Base-by-base conservation (phyloP, 2,329 filamentous ascomycete species). In the Penicillium sp. region DNA sequence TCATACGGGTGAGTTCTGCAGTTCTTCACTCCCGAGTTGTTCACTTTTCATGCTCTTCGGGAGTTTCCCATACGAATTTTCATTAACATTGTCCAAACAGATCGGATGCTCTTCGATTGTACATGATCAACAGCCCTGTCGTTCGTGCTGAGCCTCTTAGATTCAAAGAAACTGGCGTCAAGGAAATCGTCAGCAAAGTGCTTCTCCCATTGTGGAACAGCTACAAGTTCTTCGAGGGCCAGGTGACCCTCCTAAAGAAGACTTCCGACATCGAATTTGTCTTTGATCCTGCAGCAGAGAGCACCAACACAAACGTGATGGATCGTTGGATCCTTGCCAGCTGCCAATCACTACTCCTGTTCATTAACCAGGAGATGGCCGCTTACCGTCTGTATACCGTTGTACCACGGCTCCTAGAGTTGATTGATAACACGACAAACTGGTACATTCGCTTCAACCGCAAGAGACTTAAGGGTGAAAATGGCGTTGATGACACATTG, bases 401-500 rank as follows among this genome's bases (percentile, higher is more conserved):
- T 44, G 92, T 96, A 44, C 93, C 93, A 8, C 84, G 90, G 62
- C 79, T 97, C 59, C 83, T 96, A 19, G 84, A 83, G 57, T 83
- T 96, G 69, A 96, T 97, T 64, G 93, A 97, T 70, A 92, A 96
- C 77, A 92, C 90, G 4, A 97, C 93, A n/a, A 97, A 97, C 77
- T 97, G 93, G 93, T 97, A 97, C 77, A 97, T 97, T 73, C 86
- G 92, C 60, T 96, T 96, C 81, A 97, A 97, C 80, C 85, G 93
- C 54, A 90, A 90, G 75, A 86, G 93, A 54, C 82, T 96, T 65
- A 97, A 96, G 85, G 93, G 93, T 43, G 92, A 96, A 72, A 87
- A 91, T 63, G 91, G 92, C 19, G 77, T 91, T 25, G 84, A 93
- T 15, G 94, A 97, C 72, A 97, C 94, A 12, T 81, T 89, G 50